Base-by-base conservation (phyloP, 148 eudicot genomes). In the Chenopodium formosanum region DNA sequence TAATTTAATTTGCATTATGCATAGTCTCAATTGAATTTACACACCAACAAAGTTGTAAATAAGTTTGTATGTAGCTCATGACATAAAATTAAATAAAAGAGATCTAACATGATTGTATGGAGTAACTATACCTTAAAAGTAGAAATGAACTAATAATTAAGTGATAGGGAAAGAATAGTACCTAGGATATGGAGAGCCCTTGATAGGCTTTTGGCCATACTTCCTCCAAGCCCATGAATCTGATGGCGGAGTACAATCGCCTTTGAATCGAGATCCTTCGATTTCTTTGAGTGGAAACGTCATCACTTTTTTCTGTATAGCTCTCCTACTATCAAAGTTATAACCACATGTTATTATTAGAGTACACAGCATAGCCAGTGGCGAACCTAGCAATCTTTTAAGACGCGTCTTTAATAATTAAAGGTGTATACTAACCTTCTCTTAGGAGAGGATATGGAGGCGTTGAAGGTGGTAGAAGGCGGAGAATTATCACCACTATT, bases 151-250 rank as follows among this genome's bases (percentile, higher is more conserved):
- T 3, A n/a, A 5, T 23, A 23, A 64, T n/a, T 1, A 12, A 70
- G 22, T 1, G n/a, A 27, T 25, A 4, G 64, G 20, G 14, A 83
- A 44, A 22, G 22, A 40, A 32, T 25, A 23, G 4, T 52, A 90
- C 96, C 97, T 89, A 37, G 97, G 97, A 81, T 90, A 92, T 44
- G 94, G 97, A 80, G 97, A 92, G 34, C 94, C 96, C 81, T 92
- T 92, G 85, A 92, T 92, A 37, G 96, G 96, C 71, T 92, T 92
- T 77, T 92, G 96, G 73, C 97, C 97, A 50, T 92, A 92, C 82
- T 92, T 92, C 78, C 97, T 89, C 97, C 97, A 92, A 23, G 97
- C 91, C 97, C 97, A 92, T 2, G 91, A 90, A 89, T 92, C 97
- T 7, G 91, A 89, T 12, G 94, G 97, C 8, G 97, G 97, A 83